These are phyloP conservation scores for Noccaea caerulescens DNA, from an alignment of 345 rosid species.

Conservation along the genomic window DNA sequence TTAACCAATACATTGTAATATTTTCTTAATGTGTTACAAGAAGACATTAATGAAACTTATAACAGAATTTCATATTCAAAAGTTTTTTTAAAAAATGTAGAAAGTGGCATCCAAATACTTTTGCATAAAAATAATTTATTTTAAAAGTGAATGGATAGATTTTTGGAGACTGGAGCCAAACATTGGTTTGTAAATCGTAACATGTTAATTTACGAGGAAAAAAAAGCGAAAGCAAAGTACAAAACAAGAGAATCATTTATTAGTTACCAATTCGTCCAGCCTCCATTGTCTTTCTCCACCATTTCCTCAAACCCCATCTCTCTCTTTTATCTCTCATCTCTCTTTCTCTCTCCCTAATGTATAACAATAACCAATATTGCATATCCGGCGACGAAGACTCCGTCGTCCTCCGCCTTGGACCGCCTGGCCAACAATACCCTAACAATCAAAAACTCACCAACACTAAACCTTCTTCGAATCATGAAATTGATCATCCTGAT, in stretches of 20 bases:
- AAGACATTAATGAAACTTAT: neutral
- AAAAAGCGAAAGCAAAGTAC: slow-evolving; percentile 33
- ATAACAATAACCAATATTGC: slow-evolving; percentile 42
- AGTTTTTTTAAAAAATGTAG: neutral
- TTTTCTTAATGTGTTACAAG: neutral
- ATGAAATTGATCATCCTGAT: slow-evolving; percentile 10
- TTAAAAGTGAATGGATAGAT: neutral
- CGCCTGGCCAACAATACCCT: slow-evolving; percentile 61
- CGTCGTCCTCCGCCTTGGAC: slow-evolving; percentile 75
- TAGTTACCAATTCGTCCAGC: slow-evolving; percentile 44
- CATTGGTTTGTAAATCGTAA: slow-evolving; percentile 32
- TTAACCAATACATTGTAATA: too few relatives aligned
- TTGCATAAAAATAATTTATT: neutral
- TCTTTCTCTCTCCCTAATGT: slow-evolving; percentile 50
- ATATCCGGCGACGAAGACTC: slow-evolving; percentile 60
- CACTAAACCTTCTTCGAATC: slow-evolving; percentile 29
- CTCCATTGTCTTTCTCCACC: slow-evolving; percentile 51
- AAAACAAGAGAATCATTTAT: slow-evolving; percentile 36
- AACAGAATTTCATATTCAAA: slow-evolving; percentile 10
- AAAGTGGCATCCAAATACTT: slow-evolving; percentile 18
- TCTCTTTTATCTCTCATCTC: slow-evolving; percentile 30
- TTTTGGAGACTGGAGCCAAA: slow-evolving; percentile 8
- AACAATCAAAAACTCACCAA: slow-evolving; percentile 38
- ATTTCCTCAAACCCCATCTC: slow-evolving; percentile 40
- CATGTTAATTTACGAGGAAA: slow-evolving; percentile 35